These are phyloP conservation scores for Metschnikowia orientalis DNA, from an alignment of 805 yeast genomes.

Conservation along the genomic window DNA sequence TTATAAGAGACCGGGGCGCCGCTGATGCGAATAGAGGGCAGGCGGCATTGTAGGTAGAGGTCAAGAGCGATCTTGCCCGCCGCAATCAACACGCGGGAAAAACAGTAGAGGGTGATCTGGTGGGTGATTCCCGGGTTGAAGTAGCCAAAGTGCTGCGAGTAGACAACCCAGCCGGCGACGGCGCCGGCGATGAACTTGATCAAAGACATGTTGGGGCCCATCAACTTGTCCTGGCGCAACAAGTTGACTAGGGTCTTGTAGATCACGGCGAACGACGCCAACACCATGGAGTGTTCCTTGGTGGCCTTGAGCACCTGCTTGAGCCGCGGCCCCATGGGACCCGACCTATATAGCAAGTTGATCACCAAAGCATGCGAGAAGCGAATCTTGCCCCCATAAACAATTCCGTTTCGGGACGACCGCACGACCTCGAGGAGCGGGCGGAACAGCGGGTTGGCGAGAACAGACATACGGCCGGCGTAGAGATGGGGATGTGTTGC, in stretches of 20 bases:
- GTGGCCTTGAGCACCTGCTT: slow-evolving; percentile 48
- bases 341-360: slow-evolving; percentile 50
- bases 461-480: slow-evolving; percentile 15
- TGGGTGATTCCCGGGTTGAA: slow-evolving; percentile 54
- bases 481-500: neutral
- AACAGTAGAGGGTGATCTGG: slow-evolving; percentile 70
- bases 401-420: slow-evolving; percentile 45
- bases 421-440: slow-evolving; percentile 33
- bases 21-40: slow-evolving; percentile 27
- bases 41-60: slow-evolving; percentile 31
- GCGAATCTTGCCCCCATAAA: slow-evolving; percentile 59
- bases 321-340: slow-evolving; percentile 44
- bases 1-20: slow-evolving; percentile 20
- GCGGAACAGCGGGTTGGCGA: slow-evolving; percentile 23
- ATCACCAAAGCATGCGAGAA: slow-evolving; percentile 64
- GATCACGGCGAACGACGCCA: slow-evolving; percentile 53
- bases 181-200: slow-evolving; percentile 38
- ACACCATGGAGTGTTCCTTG: slow-evolving; percentile 48
- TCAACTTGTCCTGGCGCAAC: slow-evolving; percentile 28
- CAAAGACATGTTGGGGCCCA: slow-evolving; percentile 30
- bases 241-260: slow-evolving; percentile 41
- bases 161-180: slow-evolving; percentile 40
- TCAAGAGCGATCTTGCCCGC: slow-evolving; percentile 49
- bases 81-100: slow-evolving; percentile 64
- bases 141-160: slow-evolving; percentile 40